A percentile compares a stretch with the other conserved stretches of the same genome.
phyloP scores from a whole-genome alignment of 441 rosid genomes.

The Populus trichocarpa region DNA sequence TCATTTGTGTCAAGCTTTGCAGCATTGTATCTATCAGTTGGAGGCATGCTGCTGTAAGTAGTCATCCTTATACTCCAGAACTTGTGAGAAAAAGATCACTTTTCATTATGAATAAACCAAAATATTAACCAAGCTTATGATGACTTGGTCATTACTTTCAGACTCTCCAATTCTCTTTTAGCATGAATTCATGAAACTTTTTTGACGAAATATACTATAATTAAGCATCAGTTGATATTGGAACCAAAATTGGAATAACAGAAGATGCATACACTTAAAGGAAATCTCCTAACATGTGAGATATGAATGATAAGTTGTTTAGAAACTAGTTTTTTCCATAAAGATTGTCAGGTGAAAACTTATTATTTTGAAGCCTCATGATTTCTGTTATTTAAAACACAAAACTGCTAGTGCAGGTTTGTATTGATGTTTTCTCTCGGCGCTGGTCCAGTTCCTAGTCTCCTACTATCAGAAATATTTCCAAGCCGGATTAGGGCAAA shows the following conservation, averaged over 20 bases:
- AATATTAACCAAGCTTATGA: not conserved
- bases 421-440: constrained; percentile 48
- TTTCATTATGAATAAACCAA: not conserved
- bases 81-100: not conserved
- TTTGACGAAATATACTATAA: not conserved
- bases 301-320: not conserved
- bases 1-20: constrained; percentile 41
- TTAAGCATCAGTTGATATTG: not conserved
- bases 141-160: not conserved
- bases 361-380: not conserved
- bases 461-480: constrained; percentile 50
- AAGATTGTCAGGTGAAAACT: constrained; percentile 15
- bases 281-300: not conserved
- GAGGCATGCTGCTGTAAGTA: constrained; percentile 86
- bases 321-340: not conserved
- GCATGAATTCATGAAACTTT: not conserved
- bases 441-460: constrained; percentile 59
- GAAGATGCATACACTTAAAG: not conserved
- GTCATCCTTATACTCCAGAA: not conserved
- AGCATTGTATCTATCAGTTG: constrained; percentile 66
- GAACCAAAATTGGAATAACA: not conserved
- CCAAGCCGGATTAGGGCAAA: constrained; percentile 49
- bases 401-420: constrained; percentile 33
- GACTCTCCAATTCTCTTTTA: not conserved
- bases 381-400: constrained; percentile 5